Evolutionary conservation across 768 basidiomycete genomes (phyloP).

Genomic region (Dictyophora rubrovolvata): DNA sequence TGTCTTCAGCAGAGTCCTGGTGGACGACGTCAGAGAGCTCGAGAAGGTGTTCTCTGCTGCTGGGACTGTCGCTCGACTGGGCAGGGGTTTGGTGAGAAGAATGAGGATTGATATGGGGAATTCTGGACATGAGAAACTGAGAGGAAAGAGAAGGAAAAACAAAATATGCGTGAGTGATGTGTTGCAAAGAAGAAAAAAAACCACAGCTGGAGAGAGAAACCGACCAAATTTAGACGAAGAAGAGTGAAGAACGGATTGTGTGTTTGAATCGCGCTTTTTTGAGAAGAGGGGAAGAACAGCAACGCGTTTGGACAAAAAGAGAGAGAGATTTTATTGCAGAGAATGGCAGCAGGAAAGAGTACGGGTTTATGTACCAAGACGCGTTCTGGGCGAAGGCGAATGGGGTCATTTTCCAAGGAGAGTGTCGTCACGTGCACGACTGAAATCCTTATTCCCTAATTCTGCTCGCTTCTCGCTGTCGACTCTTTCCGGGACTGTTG

Average conservation of each 20-base stretch:
- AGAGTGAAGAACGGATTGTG: not conserved
- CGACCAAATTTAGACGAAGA: constrained; percentile 2
- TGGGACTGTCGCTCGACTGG: not conserved
- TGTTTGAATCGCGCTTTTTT: not conserved
- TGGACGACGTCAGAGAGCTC: constrained; percentile 79
- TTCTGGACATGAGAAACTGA: constrained; percentile 1
- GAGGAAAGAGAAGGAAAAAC: not conserved
- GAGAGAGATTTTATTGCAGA: not conserved
- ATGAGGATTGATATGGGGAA: not conserved
- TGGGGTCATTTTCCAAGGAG: not conserved
- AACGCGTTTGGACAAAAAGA: not conserved
- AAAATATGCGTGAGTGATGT: not conserved
- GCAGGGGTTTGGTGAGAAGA: not conserved
- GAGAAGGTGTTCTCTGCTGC: constrained; percentile 37
- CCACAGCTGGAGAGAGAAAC: not conserved
- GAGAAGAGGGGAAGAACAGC: not conserved
- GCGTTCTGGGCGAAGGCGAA: constrained; percentile 5
- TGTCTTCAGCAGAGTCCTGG: constrained; percentile 37
- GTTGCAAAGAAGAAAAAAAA: not conserved
- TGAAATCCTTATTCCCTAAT: not conserved
- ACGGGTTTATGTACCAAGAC: constrained; percentile 4
- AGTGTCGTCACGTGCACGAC: constrained; percentile 7
- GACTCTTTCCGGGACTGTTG: not conserved
- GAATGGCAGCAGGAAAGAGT: not conserved
- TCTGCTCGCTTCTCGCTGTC: not conserved